Evolutionary conservation across 139 green algal genomes (phyloP), one percentile per base, ranked within the genome.

Genomic region (Yamagishiella unicocca): DNA sequence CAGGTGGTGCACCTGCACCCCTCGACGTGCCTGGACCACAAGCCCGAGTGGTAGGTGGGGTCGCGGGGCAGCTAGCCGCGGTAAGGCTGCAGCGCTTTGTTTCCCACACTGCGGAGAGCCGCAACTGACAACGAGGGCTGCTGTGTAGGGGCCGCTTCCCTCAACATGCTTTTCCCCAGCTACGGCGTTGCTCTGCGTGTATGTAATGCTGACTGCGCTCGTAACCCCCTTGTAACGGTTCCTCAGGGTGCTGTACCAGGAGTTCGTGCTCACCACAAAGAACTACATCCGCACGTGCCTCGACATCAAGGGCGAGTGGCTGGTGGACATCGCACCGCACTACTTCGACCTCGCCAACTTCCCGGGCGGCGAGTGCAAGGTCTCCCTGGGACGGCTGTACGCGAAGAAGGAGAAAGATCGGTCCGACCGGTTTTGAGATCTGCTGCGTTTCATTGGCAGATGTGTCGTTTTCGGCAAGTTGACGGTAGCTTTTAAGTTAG

Each of bases 281-380:
- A 99, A 99, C 92, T 99, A 99, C 93, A 99, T 99, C 83, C 93
- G 98, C 84, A 98, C 95, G 6, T 94, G 96, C 46, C 96, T 93
- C 0, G 96, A 99, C 75, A 95, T 99, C 87, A 96, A 97, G 89
- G 98, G 97, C 61, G 96, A 99, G 89, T 99, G 98, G 98, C 93
- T 99, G 31, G 86, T 99, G 24, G 97, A 99, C 88, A 90, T 99
- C 10, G 95, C 97, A 22, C 93, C 94, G 22, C 98, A 99, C 90
- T 99, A 99, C 95, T 99, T 96, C 85, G 98, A 99, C 92, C 92
- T 99, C 19, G 53, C 40, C 55, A 99, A 99, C 93, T 99, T 99
- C 89, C 98, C 98, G 29, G 64, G 40, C 0, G 97, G 97, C 12
- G 96, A 98, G 45, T 95, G 96, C n/a, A 95, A 93, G 85, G 64